Base-by-base conservation (phyloP, 371 early-diverging fungal species). In the Edhazardia aedis region DNA sequence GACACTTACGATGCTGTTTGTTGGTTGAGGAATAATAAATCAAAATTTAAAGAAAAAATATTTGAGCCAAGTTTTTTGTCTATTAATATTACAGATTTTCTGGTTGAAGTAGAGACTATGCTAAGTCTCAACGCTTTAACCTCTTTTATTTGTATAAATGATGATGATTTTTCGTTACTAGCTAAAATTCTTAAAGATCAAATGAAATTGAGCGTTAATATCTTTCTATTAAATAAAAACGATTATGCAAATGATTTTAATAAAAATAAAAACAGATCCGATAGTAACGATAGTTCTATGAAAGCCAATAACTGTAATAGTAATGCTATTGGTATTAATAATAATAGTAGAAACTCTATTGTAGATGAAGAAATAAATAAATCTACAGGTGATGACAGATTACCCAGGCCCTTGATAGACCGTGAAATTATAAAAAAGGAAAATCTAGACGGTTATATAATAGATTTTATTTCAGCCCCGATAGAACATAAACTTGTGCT, bases 1-100 rank as follows among this genome's bases (percentile, higher is more conserved):
- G 74, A 73, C 40, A 70, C 74, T 16, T 67, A 68, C 39, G 64
- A 55, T 19, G 69, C 61, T 26, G 63, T 73, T 11, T 33, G 47
- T 14, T 61, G 62, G 56, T 47, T 70, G 24, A 58, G 65, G 51
- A 45, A 57, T 21, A 63, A 64, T 47, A 60, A 61, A 53, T 26
- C 58, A 30, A 11, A 30, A 16, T 70, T 70, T 56, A 33, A 56
- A 36, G 61, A 59, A 16, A 63, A 65, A 37, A 59, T 70, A 43
- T 55, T 63, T 38, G 67, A 70, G 39, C 74, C 74, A 0, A 43
- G 63, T 12, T 59, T 68, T 51, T 48, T 73, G 29, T 44, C 54
- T 16, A 22, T 73, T 36, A 57, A 55, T 18, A 50, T 73, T 18
- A 62, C 33, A 19, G 47, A 62, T 24, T 53, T 54, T 51, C 23